Evolutionary conservation across 768 basidiomycete species (phyloP).

Genomic region (Calocera cornea): DNA sequence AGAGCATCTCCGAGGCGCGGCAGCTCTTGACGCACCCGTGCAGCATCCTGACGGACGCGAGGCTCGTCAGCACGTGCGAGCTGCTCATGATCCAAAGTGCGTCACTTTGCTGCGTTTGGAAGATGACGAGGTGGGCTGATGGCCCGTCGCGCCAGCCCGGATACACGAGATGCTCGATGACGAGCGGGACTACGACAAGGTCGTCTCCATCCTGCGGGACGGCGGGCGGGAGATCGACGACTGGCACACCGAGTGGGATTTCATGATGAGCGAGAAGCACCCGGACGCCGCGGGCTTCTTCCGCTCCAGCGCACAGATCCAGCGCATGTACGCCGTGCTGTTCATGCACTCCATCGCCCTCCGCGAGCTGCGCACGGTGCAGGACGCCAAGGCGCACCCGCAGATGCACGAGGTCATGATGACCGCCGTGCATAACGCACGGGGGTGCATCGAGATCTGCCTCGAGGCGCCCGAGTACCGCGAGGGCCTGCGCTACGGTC

Average conservation of each 20-base stretch:
- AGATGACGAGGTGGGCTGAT: background rate
- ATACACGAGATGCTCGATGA: conserved; percentile 14
- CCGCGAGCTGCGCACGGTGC: conserved; percentile 11
- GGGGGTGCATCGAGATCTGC: conserved; percentile 15
- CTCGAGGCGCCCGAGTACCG: conserved; percentile 14
- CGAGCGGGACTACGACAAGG: conserved; percentile 8
- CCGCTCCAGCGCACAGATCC: conserved; percentile 16
- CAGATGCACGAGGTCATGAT: conserved; percentile 15
- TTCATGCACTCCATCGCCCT: conserved; percentile 14
- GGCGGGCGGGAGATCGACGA: conserved; percentile 12
- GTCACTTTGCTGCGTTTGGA: background rate
- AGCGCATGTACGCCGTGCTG: conserved; percentile 15
- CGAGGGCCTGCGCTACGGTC: conserved; percentile 14
- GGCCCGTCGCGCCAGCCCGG: background rate
- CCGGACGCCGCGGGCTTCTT: conserved; percentile 13
- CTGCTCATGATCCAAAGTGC: conserved; percentile 24
- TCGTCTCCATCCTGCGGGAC: conserved; percentile 11
- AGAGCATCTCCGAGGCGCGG: conserved; percentile 27
- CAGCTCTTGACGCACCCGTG: conserved; percentile 28
- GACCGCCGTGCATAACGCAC: conserved; percentile 13
- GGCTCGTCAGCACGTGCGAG: conserved; percentile 29
- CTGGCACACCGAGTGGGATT: conserved; percentile 16
- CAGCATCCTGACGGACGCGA: conserved; percentile 27
- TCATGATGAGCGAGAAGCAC: conserved; percentile 10
- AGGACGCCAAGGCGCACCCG: conserved; percentile 12